A percentile compares a stretch with the other conserved stretches of the same genome.
phyloP scores from a whole-genome alignment of 1,139 yeast genomes.

The Magnusiomyces suaveolens region DNA sequence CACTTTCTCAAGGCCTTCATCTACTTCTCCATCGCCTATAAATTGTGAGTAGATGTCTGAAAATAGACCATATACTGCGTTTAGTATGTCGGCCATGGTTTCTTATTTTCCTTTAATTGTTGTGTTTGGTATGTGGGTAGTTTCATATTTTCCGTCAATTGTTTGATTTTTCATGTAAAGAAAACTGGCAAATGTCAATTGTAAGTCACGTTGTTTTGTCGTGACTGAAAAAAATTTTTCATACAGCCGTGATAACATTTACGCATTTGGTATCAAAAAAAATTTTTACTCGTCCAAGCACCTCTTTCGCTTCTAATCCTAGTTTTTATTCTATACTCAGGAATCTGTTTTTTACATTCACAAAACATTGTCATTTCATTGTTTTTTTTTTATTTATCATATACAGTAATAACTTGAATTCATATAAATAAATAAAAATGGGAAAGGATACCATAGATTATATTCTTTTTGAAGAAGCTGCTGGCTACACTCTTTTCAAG shows the following conservation, averaged over 20 bases:
- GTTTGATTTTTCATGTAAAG: background rate
- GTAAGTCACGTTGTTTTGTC: too few species aligned
- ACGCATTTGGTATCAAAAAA: background rate
- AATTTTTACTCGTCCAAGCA: background rate
- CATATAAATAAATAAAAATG: conserved; percentile 6
- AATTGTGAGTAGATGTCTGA: too few species aligned
- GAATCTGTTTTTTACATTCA: background rate
- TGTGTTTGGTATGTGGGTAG: too few species aligned
- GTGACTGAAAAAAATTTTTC: background rate
- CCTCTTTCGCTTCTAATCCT: background rate
- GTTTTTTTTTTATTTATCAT: background rate
- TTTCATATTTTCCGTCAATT: background rate
- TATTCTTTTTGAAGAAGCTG: conserved; percentile 95
- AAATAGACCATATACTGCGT: too few species aligned
- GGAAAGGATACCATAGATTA: conserved; percentile 46
- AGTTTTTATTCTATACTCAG: background rate
- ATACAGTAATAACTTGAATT: background rate
- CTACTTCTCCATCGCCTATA: background rate
- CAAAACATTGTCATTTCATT: background rate
- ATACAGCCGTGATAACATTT: background rate
- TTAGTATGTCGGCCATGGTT: too few species aligned
- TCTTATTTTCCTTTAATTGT: too few species aligned
- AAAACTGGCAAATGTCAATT: too few species aligned
- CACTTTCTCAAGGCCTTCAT: conserved; percentile 12
- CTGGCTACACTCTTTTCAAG: conserved; percentile 95